phyloP scores from a whole-genome alignment of 2,329 filamentous ascomycete species.

The Fusarium kyushuense region DNA sequence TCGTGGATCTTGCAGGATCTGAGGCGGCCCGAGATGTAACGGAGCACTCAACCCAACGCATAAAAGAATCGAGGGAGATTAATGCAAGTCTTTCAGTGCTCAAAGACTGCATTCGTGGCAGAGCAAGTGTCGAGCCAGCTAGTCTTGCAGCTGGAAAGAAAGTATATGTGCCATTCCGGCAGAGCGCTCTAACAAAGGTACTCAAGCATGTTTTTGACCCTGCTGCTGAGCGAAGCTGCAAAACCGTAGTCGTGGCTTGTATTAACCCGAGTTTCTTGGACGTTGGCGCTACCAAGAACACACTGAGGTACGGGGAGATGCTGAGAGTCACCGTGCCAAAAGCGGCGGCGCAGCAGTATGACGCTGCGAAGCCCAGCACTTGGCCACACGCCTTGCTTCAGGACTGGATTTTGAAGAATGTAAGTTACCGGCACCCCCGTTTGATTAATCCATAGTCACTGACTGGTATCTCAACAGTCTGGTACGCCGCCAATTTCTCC shows the following conservation, averaged over 20 bases:
- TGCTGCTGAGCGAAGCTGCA: slow-evolving; percentile 52
- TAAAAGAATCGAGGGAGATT: slow-evolving; percentile 62
- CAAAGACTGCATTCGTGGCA: slow-evolving; percentile 65
- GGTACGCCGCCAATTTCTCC: slow-evolving; percentile 53
- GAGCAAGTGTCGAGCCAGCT: slow-evolving; percentile 53
- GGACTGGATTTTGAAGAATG: slow-evolving; percentile 57
- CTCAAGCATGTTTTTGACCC: slow-evolving; percentile 65
- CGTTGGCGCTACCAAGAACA: slow-evolving; percentile 60
- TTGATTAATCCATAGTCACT: not conserved
- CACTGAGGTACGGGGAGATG: slow-evolving; percentile 62
- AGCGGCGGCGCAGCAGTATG: slow-evolving; percentile 38
- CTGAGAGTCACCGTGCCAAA: slow-evolving; percentile 56
- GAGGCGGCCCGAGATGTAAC: slow-evolving; percentile 60
- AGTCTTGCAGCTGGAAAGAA: slow-evolving; percentile 45
- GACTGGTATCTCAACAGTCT: slow-evolving; percentile 49
- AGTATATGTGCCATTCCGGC: slow-evolving; percentile 59
- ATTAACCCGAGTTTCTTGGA: slow-evolving; percentile 61
- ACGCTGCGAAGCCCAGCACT: slow-evolving; percentile 50
- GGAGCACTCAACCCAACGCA: slow-evolving; percentile 56
- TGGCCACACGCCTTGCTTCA: slow-evolving; percentile 57
- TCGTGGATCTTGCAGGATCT: slow-evolving; percentile 63
- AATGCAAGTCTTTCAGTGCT: slow-evolving; percentile 62
- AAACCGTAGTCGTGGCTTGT: slow-evolving; percentile 61
- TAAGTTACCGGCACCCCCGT: slow-evolving; percentile 44
- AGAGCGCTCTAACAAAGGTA: slow-evolving; percentile 61